Percentiles rank a stretch among this genome's conserved stretches.
These are phyloP conservation scores for Alternaria arborescens DNA, from an alignment of 2,329 filamentous ascomycete genomes.

Conservation along the genomic window DNA sequence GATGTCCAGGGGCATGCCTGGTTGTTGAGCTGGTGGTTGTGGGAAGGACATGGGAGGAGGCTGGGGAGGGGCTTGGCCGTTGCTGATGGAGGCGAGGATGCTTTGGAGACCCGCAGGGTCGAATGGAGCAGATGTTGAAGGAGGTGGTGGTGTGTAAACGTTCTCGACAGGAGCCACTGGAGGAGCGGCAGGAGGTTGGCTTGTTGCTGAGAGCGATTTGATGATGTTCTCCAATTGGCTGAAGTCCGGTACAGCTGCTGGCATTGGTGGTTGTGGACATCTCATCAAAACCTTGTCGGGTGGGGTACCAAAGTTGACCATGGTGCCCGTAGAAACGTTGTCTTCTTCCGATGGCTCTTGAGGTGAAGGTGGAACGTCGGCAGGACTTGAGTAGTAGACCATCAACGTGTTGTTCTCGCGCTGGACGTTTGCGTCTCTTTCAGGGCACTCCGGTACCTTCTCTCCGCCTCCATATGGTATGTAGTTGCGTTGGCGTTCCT, in stretches of 20 bases:
- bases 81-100: constrained; percentile 32
- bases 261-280: constrained; percentile 27
- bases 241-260: constrained; percentile 30
- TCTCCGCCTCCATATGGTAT: constrained; percentile 56
- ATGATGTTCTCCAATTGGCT: constrained; percentile 41
- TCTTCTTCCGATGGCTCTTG: constrained; percentile 54
- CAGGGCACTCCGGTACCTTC: constrained; percentile 50
- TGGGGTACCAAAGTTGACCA: constrained; percentile 52
- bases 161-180: constrained; percentile 24
- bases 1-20: constrained; percentile 29
- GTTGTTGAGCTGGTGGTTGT: constrained; percentile 25
- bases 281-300: constrained; percentile 36
- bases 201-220: constrained; percentile 34
- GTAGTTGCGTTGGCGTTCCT: constrained; percentile 57
- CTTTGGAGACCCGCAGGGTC: constrained; percentile 43
- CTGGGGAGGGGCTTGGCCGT: constrained; percentile 24
- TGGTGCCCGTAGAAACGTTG: constrained; percentile 17
- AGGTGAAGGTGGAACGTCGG: constrained; percentile 58
- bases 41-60: constrained; percentile 22
- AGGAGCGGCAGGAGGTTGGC: constrained; percentile 14
- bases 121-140: constrained; percentile 27
- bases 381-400: constrained; percentile 56
- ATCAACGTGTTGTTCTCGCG: constrained; percentile 58
- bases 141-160: constrained; percentile 32
- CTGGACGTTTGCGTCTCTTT: constrained; percentile 54